Evolutionary conservation across 257 asterid genomes (phyloP), one percentile per base, ranked within the genome.

Genomic region (Galeopsis tetrahit): DNA sequence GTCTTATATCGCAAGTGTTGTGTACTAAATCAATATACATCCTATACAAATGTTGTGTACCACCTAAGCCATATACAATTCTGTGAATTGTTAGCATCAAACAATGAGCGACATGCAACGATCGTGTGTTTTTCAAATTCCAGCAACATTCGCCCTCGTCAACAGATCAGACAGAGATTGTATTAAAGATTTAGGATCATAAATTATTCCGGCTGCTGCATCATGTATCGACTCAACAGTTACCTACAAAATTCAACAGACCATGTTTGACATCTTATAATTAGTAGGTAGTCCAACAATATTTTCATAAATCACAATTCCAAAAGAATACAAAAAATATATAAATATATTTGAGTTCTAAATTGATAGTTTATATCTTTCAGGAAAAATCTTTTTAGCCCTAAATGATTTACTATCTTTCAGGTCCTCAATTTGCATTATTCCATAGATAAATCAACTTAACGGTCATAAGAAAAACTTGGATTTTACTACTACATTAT

Each of bases 191-290:
- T 79, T 80, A 7, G 98, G 95, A 73, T 91, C 91, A 63, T 88
- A 94, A 6, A 91, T 78, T 55, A 85, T 68, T 36, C 96, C 96
- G 6, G 78, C 88, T 36, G 85, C 76, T 48, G 89, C 77, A 66
- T 94, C 97, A 14, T 48, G 85, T 7, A 84, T 64, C 1, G 97
- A 88, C 74, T 94, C 89, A 32, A 94, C 95, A n/a, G 88, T 75
- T 32, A 91, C 91, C 97, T 91, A 78, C 85, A 81, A 78, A 75
- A 63, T 75, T 49, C 10, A 32, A 59, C 9, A 65, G 33, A 32
- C 17, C 33, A 33, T 15, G 28, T n/a, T n/a, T n/a, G n/a, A n/a
- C n/a, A n/a, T n/a, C n/a, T n/a, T n/a, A n/a, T n/a, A n/a, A n/a
- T n/a, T n/a, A n/a, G n/a, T n/a, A n/a, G n/a, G n/a, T n/a, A n/a